These are phyloP conservation scores for Tetratostichococcus sp. DNA, from an alignment of 139 green algal genomes.

Conservation along the genomic window DNA sequence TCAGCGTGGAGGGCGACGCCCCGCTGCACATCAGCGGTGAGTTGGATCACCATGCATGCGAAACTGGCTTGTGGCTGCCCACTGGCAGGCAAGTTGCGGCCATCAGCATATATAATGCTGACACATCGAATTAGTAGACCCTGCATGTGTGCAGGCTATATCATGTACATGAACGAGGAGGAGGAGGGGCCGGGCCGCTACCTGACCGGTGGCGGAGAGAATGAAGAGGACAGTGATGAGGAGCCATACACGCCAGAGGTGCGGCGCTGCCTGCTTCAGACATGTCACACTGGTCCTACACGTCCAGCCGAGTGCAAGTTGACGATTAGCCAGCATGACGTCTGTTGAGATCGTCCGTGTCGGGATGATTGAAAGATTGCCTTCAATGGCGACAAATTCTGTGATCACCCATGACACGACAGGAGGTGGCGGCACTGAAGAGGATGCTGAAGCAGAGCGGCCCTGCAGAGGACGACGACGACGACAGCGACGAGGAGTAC, in stretches of 20 bases:
- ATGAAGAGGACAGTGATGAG: neutral
- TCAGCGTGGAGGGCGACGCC: neutral
- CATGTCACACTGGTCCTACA: no score
- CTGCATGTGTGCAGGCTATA: neutral
- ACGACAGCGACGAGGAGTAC: constrained; percentile 17
- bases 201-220: neutral
- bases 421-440: neutral
- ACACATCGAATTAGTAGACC: no score
- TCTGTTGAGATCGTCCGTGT: no score
- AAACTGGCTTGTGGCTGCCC: neutral
- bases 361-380: no score
- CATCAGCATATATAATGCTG: no score
- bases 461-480: neutral
- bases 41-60: neutral
- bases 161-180: neutral
- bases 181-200: neutral
- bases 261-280: no score
- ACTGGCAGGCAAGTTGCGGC: neutral
- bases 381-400: no score
- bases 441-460: neutral
- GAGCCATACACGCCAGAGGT: neutral
- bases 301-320: no score
- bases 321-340: no score
- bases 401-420: no score
- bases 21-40: neutral